Conservation (phyloP, 2,329 filamentous ascomycete genomes). For the Colletotrichum echinochloae region DNA sequence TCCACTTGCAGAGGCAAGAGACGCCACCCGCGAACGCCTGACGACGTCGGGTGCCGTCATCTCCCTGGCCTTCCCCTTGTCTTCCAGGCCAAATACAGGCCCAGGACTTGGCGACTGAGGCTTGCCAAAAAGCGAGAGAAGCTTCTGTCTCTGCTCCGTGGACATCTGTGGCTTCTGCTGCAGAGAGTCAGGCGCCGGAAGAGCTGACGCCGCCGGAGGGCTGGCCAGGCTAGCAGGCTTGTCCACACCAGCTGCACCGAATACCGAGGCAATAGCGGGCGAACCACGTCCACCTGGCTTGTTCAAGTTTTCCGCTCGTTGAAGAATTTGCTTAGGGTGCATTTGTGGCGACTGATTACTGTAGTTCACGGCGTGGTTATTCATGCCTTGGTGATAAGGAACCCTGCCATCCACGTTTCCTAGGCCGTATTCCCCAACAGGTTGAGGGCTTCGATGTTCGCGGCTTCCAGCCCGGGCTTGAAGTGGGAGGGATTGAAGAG, state of each 20-base stretch:
- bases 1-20: conserved; percentile 57
- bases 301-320: conserved; percentile 21
- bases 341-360: conserved; percentile 17
- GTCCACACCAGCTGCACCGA: conserved; percentile 22
- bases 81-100: conserved; percentile 28
- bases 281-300: conserved; percentile 16
- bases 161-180: conserved; percentile 52
- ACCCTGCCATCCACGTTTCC: conserved; percentile 17
- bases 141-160: conserved; percentile 58
- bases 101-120: conserved; percentile 45
- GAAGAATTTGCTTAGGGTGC: conserved; percentile 17
- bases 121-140: conserved; percentile 74
- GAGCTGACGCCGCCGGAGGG: conserved; percentile 46
- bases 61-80: conserved; percentile 49
- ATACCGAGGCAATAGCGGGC: conserved; percentile 13
- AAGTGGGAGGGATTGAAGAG: conserved; percentile 22
- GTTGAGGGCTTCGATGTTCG: conserved; percentile 10
- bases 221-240: conserved; percentile 43
- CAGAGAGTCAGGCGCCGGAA: conserved; percentile 45
- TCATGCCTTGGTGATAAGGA: conserved; percentile 17
- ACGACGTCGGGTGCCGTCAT: conserved; percentile 43
- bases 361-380: background rate
- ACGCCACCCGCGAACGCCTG: conserved; percentile 55
- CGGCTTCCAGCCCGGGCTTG: conserved; percentile 19
- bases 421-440: conserved; percentile 6